These are phyloP conservation scores for Ricinus communis DNA, from an alignment of 345 rosid genomes.

Conservation along the genomic window DNA sequence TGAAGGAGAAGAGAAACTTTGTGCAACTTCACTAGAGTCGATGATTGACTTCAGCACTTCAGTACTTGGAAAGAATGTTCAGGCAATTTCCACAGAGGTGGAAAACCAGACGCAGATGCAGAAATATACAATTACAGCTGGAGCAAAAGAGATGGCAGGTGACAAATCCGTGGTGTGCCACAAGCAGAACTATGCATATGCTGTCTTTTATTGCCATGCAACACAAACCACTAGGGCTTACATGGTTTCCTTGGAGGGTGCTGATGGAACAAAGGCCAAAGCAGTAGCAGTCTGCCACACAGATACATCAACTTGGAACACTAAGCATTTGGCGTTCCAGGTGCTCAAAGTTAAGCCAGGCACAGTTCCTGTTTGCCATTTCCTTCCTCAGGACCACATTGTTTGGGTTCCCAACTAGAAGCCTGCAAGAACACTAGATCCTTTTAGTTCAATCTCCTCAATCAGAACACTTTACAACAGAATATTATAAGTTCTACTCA, in stretches of 20 bases:
- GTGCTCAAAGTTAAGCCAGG: slow-evolving; percentile 26
- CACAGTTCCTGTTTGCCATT: slow-evolving; percentile 25
- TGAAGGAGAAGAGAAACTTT: slow-evolving; percentile 71
- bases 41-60: slow-evolving; percentile 76
- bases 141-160: slow-evolving; percentile 41
- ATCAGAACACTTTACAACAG: slow-evolving; percentile 14
- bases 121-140: slow-evolving; percentile 43
- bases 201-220: slow-evolving; percentile 81
- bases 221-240: slow-evolving; percentile 51
- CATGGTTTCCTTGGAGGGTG: slow-evolving; percentile 57
- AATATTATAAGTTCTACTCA: not conserved
- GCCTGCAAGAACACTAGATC: slow-evolving; percentile 19
- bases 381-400: slow-evolving; percentile 27
- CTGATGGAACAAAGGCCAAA: slow-evolving; percentile 55
- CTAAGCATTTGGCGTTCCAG: slow-evolving; percentile 27
- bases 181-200: slow-evolving; percentile 73
- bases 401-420: slow-evolving; percentile 21
- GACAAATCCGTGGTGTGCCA: slow-evolving; percentile 69
- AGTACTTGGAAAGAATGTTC: slow-evolving; percentile 55
- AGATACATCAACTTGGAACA: slow-evolving; percentile 65
- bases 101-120: slow-evolving; percentile 40
- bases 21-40: slow-evolving; percentile 80
- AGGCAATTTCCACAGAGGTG: slow-evolving; percentile 68
- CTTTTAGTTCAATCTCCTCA: slow-evolving; percentile 8
- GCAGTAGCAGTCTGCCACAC: slow-evolving; percentile 86